Base-by-base conservation (phyloP, 1,139 yeast genomes). In the Taiozyma sp. region DNA sequence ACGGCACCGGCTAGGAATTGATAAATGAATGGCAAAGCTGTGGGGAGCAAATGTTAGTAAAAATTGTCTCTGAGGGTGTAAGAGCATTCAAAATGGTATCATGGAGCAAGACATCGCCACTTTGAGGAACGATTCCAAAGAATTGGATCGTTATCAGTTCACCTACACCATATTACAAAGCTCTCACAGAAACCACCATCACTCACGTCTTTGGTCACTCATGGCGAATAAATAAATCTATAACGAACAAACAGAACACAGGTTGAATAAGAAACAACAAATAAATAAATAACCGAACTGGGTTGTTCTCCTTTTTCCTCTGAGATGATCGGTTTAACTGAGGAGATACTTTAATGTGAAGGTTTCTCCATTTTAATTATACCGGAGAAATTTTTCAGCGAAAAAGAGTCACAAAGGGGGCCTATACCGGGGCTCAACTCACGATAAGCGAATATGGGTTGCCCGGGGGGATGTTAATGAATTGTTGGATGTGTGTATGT, bases 1-100 rank as follows among this genome's bases (percentile, higher is more conserved):
- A 92, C 80, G 62, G 99, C 99, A 53, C 99, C 99, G 24, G 98
- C 81, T 46, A 83, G 75, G 68, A 93, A 93, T 71, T 93, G 98
- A 78, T 91, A 92, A 47, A 83, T 69, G 68, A 93, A 93, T 48
- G 98, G 97, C 62, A 92, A 72, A 16, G 87, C 80, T 65, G 60
- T 64, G 46, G 24, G 28, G 9, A 16, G 10, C 7, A 24, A 24
- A 51, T 43, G 55, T 47, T 43, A 41, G 51, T 51, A 38, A n/a
- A 12, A 13, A 14, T 29, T 29, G 14, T 13, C 10, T 14, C 13
- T 10, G 10, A 29, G 24, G 16, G 14, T n/a, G 24, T 24, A 29
- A 5, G 36, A 23, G 38, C 9, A 43, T 27, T 29, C 12, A 29
- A 29, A 28, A 24, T 36, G 23, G 23, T 16, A 16, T 36, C 23